These are phyloP conservation scores for Crataegus laevigata DNA, from an alignment of 306 rosid genomes.

Conservation along the genomic window DNA sequence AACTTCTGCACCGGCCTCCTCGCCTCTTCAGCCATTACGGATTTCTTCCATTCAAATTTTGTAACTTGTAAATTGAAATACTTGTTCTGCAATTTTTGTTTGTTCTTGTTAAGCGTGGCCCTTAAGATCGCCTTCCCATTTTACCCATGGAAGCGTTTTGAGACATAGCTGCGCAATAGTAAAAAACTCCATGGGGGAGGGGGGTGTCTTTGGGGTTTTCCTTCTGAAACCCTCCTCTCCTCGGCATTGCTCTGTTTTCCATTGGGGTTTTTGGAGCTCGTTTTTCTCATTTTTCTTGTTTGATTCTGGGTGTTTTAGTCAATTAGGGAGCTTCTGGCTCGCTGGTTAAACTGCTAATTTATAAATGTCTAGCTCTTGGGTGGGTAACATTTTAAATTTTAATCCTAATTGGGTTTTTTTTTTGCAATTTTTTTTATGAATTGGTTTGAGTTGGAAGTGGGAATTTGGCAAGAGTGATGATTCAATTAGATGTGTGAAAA, in stretches of 20 bases:
- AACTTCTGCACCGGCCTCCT: background rate
- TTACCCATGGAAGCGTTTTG: constrained; percentile 66
- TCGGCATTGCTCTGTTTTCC: constrained; percentile 27
- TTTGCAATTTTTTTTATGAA: background rate
- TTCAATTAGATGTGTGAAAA: constrained; percentile 68
- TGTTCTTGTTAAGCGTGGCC: constrained; percentile 48
- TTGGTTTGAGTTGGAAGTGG: background rate
- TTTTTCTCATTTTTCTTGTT: background rate
- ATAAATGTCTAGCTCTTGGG: constrained; percentile 29
- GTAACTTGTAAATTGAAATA: background rate
- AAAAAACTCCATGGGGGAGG: constrained; percentile 21
- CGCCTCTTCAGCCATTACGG: background rate
- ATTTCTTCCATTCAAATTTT: background rate
- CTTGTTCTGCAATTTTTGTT: background rate
- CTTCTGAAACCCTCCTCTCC: constrained; percentile 28
- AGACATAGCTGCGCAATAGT: constrained; percentile 76
- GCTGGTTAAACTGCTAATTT: constrained; percentile 1
- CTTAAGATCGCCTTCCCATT: constrained; percentile 90
- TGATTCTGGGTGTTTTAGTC: constrained; percentile 17
- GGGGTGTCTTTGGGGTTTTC: constrained; percentile 66
- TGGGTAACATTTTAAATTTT: constrained; percentile 40
- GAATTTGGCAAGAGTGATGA: constrained; percentile 45
- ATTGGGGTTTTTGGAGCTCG: constrained; percentile 19
- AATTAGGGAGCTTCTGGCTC: constrained; percentile 16
- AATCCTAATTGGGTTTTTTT: background rate